Evolutionary conservation across 768 basidiomycete species (phyloP).

Genomic region (Tephrocybe sp.): DNA sequence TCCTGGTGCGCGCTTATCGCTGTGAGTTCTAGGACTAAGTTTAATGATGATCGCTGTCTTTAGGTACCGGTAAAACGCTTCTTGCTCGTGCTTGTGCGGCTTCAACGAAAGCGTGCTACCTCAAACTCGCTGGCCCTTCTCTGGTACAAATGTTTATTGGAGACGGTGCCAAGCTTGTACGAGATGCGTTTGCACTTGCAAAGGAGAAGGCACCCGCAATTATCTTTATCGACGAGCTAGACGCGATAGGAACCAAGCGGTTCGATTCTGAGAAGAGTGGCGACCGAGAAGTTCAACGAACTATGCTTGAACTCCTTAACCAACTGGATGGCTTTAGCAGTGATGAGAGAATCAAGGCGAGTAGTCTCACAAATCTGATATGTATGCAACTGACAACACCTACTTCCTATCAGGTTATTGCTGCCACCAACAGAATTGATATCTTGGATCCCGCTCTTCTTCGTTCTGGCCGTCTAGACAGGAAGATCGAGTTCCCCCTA

Average conservation of each 20-base stretch:
- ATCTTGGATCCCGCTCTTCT: slow-evolving; percentile 98
- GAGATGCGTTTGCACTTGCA: slow-evolving; percentile 96
- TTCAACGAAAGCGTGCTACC: slow-evolving; percentile 96
- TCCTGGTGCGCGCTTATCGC: slow-evolving; percentile 60
- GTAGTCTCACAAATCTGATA: slow-evolving; percentile 13
- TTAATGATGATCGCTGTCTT: background rate
- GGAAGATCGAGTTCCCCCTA: slow-evolving; percentile 98
- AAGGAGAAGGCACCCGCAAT: slow-evolving; percentile 99
- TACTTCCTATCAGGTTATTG: slow-evolving; percentile 73
- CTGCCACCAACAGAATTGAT: slow-evolving; percentile 98
- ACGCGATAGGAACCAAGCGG: slow-evolving; percentile 98
- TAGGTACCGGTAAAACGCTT: slow-evolving; percentile 94
- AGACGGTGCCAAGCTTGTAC: slow-evolving; percentile 97
- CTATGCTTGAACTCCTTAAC: slow-evolving; percentile 99
- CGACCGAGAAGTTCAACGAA: slow-evolving; percentile 98
- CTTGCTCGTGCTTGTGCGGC: slow-evolving; percentile 98
- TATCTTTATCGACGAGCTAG: slow-evolving; percentile 98
- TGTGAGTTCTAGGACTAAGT: background rate
- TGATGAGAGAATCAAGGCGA: slow-evolving; percentile 95
- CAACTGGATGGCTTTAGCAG: slow-evolving; percentile 98
- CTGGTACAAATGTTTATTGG: slow-evolving; percentile 99
- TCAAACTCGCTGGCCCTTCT: slow-evolving; percentile 96
- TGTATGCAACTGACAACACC: slow-evolving; percentile 10
- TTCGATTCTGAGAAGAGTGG: slow-evolving; percentile 99
- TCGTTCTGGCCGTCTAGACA: slow-evolving; percentile 94